Conservation (phyloP, 2,329 filamentous ascomycete species). For the Apiospora marii region DNA sequence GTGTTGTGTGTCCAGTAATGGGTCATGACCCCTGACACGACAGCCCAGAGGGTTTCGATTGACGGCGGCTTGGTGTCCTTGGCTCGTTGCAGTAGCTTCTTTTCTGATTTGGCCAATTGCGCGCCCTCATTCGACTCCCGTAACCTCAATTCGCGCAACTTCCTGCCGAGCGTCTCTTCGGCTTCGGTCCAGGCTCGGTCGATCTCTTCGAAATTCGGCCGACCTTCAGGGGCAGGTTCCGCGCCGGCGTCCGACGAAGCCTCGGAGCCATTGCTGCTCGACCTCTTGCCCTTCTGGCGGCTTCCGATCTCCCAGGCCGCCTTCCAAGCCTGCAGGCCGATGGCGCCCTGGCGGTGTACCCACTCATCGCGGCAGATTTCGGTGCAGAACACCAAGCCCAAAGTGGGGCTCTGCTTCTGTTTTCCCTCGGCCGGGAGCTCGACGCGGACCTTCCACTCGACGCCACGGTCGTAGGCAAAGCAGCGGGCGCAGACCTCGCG, state of each 20-base stretch:
- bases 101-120: slow-evolving; percentile 12
- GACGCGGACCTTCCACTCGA: slow-evolving; percentile 21
- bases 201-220: slow-evolving; percentile 18
- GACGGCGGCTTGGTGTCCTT: slow-evolving; percentile 17
- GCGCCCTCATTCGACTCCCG: neutral
- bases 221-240: too few species aligned
- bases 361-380: slow-evolving; percentile 20
- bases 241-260: neutral
- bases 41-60: slow-evolving; percentile 19
- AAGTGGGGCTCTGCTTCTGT: slow-evolving; percentile 16
- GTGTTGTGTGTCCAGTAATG: slow-evolving; percentile 20
- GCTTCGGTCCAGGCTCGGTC: neutral
- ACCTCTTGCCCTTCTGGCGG: slow-evolving; percentile 11
- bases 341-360: neutral
- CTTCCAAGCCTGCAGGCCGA: slow-evolving; percentile 21
- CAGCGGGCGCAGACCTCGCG: slow-evolving; percentile 24
- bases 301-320: slow-evolving; percentile 23
- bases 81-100: slow-evolving; percentile 13
- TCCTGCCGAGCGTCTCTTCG: neutral
- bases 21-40: slow-evolving; percentile 6
- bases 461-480: slow-evolving; percentile 22
- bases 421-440: slow-evolving; percentile 23
- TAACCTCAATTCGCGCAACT: neutral
- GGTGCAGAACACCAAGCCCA: slow-evolving; percentile 21
- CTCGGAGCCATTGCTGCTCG: neutral